phyloP scores from a whole-genome alignment of 176 grass and related monocot species.

The Carex cristatella region DNA sequence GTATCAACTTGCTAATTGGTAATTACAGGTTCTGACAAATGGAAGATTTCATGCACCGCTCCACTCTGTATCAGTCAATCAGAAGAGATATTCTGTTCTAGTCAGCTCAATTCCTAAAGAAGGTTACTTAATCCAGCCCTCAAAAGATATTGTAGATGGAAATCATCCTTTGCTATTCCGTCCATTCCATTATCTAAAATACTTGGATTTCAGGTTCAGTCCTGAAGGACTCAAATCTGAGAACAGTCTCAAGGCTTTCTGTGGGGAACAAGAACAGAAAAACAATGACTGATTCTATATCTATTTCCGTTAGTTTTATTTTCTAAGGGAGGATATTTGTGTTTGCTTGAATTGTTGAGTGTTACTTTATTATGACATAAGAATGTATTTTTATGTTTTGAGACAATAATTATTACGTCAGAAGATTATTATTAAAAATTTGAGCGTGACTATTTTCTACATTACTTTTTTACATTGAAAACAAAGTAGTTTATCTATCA shows the following conservation, averaged over 20 bases:
- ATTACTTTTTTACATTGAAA: too few relatives aligned
- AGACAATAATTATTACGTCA: too few relatives aligned
- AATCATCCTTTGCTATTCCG: constrained; percentile 21
- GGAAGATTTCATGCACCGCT: constrained; percentile 22
- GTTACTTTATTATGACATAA: too few relatives aligned
- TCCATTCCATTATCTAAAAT: not conserved
- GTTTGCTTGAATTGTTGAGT: too few relatives aligned
- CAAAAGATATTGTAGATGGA: constrained; percentile 31
- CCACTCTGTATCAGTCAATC: constrained; percentile 23
- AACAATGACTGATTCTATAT: not conserved
- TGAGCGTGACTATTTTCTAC: too few relatives aligned
- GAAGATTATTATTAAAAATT: too few relatives aligned
- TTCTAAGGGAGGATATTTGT: not conserved
- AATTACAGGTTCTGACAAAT: constrained; percentile 27
- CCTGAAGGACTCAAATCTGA: not conserved
- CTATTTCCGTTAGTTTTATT: not conserved
- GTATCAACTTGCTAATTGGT: not conserved
- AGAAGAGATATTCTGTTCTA: constrained; percentile 24
- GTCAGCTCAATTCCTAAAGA: constrained; percentile 20
- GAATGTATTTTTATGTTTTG: too few relatives aligned
- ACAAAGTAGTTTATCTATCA: too few relatives aligned
- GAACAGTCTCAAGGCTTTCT: constrained; percentile 17
- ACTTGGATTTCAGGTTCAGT: constrained; percentile 15
- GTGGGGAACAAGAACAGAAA: constrained; percentile 4
- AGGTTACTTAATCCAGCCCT: constrained; percentile 6